Conservation (phyloP, 768 basidiomycete genomes). For the Serendipita sp. region DNA sequence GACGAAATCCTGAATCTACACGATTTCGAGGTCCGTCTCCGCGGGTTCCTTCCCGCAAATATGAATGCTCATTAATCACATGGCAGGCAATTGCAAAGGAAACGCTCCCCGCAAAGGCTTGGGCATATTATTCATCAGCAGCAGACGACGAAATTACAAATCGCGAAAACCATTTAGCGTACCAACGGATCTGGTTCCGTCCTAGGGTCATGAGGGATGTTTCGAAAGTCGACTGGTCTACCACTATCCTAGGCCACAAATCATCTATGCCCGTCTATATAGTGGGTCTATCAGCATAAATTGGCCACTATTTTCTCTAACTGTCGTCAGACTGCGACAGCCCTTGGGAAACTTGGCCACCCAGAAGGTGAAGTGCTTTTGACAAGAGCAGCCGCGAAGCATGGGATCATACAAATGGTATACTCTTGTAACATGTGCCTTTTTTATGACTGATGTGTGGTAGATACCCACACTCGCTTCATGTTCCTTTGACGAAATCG, state of each 20-base stretch:
- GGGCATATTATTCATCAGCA: slow-evolving; percentile 85
- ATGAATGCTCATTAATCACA: slow-evolving; percentile 1
- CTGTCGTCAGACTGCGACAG: slow-evolving; percentile 49
- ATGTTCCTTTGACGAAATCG: slow-evolving; percentile 88
- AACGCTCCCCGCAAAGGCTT: slow-evolving; percentile 73
- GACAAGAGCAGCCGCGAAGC: slow-evolving; percentile 74
- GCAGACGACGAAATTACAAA: slow-evolving; percentile 86
- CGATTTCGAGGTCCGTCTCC: slow-evolving; percentile 63
- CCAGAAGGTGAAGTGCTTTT: slow-evolving; percentile 87
- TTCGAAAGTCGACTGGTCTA: slow-evolving; percentile 70
- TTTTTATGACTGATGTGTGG: background rate
- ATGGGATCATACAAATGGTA: slow-evolving; percentile 61
- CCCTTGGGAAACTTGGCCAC: slow-evolving; percentile 85
- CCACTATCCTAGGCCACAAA: slow-evolving; percentile 59
- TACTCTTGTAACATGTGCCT: slow-evolving; percentile 5
- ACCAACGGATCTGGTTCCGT: slow-evolving; percentile 86
- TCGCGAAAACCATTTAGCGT: slow-evolving; percentile 81
- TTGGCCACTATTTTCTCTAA: background rate
- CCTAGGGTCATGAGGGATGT: slow-evolving; percentile 77
- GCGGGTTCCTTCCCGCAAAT: slow-evolving; percentile 5
- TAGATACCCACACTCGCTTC: slow-evolving; percentile 92
- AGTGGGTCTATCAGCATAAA: slow-evolving; percentile 22
- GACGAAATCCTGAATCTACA: slow-evolving; percentile 76
- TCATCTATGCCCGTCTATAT: slow-evolving; percentile 70
- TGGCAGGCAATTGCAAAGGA: slow-evolving; percentile 59